These are phyloP conservation scores for Suhomyces anneliseae DNA, from an alignment of 1,139 yeast species.

Conservation along the genomic window DNA sequence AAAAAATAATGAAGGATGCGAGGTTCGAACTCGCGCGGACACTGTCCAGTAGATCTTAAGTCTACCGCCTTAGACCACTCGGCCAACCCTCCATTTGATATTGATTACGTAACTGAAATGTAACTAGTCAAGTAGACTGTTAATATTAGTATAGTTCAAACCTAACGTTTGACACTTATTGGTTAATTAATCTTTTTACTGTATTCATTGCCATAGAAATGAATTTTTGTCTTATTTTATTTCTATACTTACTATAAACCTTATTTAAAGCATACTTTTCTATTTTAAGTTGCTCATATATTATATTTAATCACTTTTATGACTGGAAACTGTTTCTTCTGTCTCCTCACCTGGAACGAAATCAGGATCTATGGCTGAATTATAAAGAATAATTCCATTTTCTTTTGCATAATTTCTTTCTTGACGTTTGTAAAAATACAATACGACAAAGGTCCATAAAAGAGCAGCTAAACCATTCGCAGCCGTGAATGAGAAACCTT, in stretches of 20 bases:
- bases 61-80: conserved; percentile 56
- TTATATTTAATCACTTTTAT: no score
- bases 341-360: conserved; percentile 2
- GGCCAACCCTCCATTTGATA: conserved; percentile 47
- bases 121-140: no score
- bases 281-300: no score
- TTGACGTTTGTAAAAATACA: conserved; percentile 56
- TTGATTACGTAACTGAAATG: no score
- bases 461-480: conserved; percentile 48
- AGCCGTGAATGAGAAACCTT: conserved; percentile 55
- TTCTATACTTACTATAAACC: no score
- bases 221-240: no score
- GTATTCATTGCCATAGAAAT: no score
- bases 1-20: conserved; percentile 69
- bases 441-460: conserved; percentile 53
- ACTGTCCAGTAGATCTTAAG: conserved; percentile 51
- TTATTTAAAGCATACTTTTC: no score
- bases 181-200: no score
- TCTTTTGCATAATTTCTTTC: conserved; percentile 51
- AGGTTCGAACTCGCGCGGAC: conserved; percentile 89
- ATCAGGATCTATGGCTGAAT: conserved; percentile 8
- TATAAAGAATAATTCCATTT: conserved; percentile 31
- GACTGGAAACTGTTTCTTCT: background rate
- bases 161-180: no score
- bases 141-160: no score